Percentiles rank a stretch among this genome's conserved stretches.
phyloP scores from a whole-genome alignment of 108 stramenopile species.

The Conticribra guillardii region DNA sequence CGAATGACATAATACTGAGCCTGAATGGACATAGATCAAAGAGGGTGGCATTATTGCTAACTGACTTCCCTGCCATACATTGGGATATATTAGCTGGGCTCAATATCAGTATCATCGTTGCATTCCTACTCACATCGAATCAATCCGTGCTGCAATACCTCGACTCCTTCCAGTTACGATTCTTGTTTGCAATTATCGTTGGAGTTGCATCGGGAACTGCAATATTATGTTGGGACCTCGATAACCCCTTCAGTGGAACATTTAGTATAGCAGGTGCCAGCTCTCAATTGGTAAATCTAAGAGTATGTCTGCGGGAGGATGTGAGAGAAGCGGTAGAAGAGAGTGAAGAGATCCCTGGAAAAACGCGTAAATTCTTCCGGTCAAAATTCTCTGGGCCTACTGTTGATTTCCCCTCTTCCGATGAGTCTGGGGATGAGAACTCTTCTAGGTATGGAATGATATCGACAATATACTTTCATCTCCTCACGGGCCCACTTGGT shows the following conservation, averaged over 20 bases:
- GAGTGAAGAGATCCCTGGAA: no score
- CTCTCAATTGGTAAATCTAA: conserved; percentile 36
- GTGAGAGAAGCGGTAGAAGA: no score
- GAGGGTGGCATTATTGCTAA: conserved; percentile 29
- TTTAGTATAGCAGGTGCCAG: conserved; percentile 34
- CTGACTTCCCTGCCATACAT: conserved; percentile 43
- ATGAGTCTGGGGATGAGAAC: no score
- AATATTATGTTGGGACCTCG: conserved; percentile 33
- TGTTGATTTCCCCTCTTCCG: no score
- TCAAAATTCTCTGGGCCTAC: no score
- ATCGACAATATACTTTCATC: conserved; percentile 42
- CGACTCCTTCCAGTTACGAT: conserved; percentile 40
- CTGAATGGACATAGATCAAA: conserved; percentile 36
- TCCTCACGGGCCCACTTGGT: conserved; percentile 32
- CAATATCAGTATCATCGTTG: conserved; percentile 18
- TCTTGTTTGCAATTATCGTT: conserved; percentile 38
- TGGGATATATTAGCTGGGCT: conserved; percentile 29
- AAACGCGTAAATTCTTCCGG: no score
- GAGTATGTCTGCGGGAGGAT: no score
- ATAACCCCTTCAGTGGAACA: conserved; percentile 37
- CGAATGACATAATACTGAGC: conserved; percentile 19
- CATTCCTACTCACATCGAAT: conserved; percentile 41
- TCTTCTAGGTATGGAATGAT: no score
- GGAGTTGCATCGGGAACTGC: conserved; percentile 38
- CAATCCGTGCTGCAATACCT: conserved; percentile 33